These are phyloP conservation scores for Yamadazyma philogaea DNA, from an alignment of 805 yeast species.

Conservation along the genomic window DNA sequence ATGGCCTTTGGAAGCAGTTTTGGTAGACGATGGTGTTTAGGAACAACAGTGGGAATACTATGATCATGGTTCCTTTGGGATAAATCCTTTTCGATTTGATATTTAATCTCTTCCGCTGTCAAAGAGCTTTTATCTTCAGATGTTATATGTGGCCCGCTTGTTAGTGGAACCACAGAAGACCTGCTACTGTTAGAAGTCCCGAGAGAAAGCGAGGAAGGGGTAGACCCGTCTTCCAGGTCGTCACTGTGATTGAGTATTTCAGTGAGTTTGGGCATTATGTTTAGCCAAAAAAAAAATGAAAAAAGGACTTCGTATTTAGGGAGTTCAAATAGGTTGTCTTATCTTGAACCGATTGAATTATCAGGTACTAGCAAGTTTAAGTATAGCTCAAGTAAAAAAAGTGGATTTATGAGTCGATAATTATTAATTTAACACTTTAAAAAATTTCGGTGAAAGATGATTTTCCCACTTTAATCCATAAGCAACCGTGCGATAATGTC, in stretches of 20 bases:
- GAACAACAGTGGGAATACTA: not conserved
- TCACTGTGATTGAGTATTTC: slow-evolving; percentile 10
- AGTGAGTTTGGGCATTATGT: slow-evolving; percentile 6
- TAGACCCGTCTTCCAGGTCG: slow-evolving; percentile 8
- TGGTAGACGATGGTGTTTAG: slow-evolving; percentile 1
- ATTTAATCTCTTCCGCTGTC: slow-evolving; percentile 10
- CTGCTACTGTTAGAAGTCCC: slow-evolving; percentile 3
- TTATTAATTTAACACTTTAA: too few relatives aligned
- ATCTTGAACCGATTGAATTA: not conserved
- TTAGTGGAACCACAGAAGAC: not conserved
- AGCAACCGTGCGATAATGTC: slow-evolving; percentile 12
- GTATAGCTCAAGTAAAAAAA: not conserved
- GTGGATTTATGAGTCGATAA: not conserved
- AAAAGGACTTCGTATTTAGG: not conserved
- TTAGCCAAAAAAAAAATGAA: not conserved
- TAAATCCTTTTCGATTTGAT: slow-evolving; percentile 8
- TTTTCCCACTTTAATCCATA: not conserved
- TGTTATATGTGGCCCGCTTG: not conserved
- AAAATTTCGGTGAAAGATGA: too few relatives aligned
- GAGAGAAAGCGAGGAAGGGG: slow-evolving; percentile 8
- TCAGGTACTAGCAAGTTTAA: not conserved
- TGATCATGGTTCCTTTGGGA: not conserved
- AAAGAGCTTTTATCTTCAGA: slow-evolving; percentile 7
- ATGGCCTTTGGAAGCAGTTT: slow-evolving; percentile 10
- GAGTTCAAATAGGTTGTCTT: not conserved